Evolutionary conservation across 1,139 yeast genomes (phyloP).

Genomic region (Debaryomycetaceae sp.): DNA sequence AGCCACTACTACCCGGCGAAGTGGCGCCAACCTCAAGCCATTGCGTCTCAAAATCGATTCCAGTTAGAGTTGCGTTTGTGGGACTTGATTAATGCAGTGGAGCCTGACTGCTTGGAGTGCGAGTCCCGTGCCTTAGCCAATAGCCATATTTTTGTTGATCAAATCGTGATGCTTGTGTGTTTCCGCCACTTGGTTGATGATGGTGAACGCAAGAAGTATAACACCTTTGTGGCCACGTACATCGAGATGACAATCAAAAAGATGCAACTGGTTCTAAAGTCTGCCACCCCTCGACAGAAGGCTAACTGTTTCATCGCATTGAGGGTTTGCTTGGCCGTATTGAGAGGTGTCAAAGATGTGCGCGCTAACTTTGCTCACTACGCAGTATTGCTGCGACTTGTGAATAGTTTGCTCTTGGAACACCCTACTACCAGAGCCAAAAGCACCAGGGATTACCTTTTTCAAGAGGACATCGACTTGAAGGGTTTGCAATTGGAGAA

Average conservation of each 20-base stretch:
- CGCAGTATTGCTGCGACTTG: not conserved
- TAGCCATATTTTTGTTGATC: slow-evolving; percentile 12
- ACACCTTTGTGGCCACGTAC: slow-evolving; percentile 1
- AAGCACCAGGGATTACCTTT: slow-evolving; percentile 42
- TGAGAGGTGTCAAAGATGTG: slow-evolving; percentile 5
- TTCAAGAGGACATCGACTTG: slow-evolving; percentile 59
- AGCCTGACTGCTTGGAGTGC: too few relatives aligned
- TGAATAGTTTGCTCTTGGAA: not conserved
- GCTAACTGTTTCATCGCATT: slow-evolving; percentile 5
- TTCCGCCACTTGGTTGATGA: slow-evolving; percentile 18
- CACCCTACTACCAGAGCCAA: not conserved
- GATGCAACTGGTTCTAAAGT: not conserved
- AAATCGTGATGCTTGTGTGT: slow-evolving; percentile 21
- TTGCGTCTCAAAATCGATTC: not conserved
- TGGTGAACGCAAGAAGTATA: slow-evolving; percentile 12
- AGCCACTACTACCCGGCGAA: slow-evolving; percentile 27
- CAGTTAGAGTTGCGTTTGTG: too few relatives aligned
- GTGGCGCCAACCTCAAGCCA: not conserved
- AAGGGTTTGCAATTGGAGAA: slow-evolving; percentile 44
- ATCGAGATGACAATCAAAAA: slow-evolving; percentile 4
- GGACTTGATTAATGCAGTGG: too few relatives aligned
- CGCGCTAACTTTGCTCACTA: slow-evolving; percentile 1
- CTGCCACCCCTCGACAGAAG: slow-evolving; percentile 6
- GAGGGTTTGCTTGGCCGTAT: slow-evolving; percentile 5
- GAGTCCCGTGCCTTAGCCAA: too few relatives aligned